These are phyloP conservation scores for Thozetella sp. DNA, from an alignment of 495 filamentous ascomycete species.

Conservation along the genomic window DNA sequence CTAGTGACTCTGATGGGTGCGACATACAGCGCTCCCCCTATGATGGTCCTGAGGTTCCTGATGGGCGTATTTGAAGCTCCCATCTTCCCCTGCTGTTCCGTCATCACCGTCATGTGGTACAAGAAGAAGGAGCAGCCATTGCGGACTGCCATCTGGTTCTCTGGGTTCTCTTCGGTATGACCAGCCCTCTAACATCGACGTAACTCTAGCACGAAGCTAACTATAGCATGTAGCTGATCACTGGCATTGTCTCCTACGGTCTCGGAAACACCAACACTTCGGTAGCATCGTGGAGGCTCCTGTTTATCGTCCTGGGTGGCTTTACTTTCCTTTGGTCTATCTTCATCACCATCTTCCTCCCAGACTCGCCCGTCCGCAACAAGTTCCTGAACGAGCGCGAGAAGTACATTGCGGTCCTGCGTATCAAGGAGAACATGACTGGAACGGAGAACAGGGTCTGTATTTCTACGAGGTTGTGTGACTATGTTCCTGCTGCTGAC, in stretches of 20 bases:
- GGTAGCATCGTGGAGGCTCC: constrained; percentile 56
- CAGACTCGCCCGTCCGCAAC: constrained; percentile 48
- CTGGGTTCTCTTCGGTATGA: neutral
- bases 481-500: no score
- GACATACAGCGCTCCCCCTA: neutral
- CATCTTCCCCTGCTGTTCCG: neutral
- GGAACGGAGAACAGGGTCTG: neutral
- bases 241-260: neutral
- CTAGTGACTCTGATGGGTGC: neutral
- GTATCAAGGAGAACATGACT: constrained; percentile 13
- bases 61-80: neutral
- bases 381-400: constrained; percentile 46
- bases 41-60: neutral
- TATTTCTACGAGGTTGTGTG: no score
- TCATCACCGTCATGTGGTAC: neutral
- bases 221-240: neutral
- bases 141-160: neutral
- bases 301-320: constrained; percentile 58
- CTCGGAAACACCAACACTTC: neutral
- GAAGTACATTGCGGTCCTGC: constrained; percentile 27
- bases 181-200: neutral
- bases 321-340: constrained; percentile 46
- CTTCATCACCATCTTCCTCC: constrained; percentile 42
- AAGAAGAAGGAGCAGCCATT: neutral
- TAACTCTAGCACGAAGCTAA: neutral